Evolutionary conservation across 208 protist species (phyloP), one percentile per base, ranked within the genome.

Genomic region (Trypanosoma rangeli): DNA sequence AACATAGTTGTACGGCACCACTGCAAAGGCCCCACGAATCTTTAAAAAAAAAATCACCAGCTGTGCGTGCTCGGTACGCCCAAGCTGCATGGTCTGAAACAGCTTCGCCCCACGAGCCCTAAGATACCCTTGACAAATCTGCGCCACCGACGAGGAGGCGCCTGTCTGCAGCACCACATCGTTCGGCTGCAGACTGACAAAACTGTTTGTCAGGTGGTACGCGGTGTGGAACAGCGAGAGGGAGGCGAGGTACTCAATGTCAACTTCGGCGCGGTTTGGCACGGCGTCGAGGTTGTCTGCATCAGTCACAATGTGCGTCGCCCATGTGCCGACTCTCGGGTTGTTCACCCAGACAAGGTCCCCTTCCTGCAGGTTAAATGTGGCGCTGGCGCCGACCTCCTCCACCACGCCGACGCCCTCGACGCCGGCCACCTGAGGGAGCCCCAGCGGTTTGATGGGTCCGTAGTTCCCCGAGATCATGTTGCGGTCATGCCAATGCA

Each of bases 401-500:
- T 98, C 90, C 16, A 99, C 95, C n/a, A 97, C 85, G 24, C 94
- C 97, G 10, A 99, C 94, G 65, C 98, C 98, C 75, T 99, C 98
- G 31, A 92, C 92, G 35, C 98, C 62, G 7, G 56, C 65, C 22
- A 70, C 68, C 39, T 76, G 62, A 73, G 59, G 79, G 9, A 80
- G 79, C 54, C 63, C 29, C 16, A 44, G 31, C 46, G 79, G 68
- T 18, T 64, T 71, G 4, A 84, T 29, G 3, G 80, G 82, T 0
- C 80, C 86, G 59, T 92, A 94, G 35, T 87, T 78, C 8, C 98
- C 98, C 56, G 98, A 83, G 62, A 99, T 93, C 33, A 97, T 76
- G 74, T 97, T 98, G 61, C 98, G 91, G 76, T 99, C 98, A 12
- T 98, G 93, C 49, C 94, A 93, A 74, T 99, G 98, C 26, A 99